Evolutionary conservation across 2,329 filamentous ascomycete species (phyloP), one percentile per base, ranked within the genome.

Genomic region (Stemphylium lycopersici): DNA sequence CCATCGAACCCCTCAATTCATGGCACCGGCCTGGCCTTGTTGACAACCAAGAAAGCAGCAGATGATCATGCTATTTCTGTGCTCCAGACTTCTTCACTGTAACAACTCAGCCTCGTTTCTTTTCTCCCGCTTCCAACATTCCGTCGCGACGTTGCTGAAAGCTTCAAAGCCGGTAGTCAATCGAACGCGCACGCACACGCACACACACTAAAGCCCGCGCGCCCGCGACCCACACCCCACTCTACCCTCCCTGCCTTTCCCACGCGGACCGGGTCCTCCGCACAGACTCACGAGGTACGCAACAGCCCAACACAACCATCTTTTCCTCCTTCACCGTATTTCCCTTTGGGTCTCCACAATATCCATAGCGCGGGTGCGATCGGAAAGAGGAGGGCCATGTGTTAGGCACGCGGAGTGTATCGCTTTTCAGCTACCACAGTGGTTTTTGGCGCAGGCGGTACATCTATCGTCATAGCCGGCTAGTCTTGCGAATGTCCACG

Each of bases 401-500:
- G 13, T 22, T 39, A 18, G 37, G 46, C 55, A 43, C 54, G 45
- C 48, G 61, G 52, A 52, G 4, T 20, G 20, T 50, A 20, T 7
- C 7, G 38, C 26, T 40, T 24, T 53, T 45, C 40, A 29, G 40
- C 41, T 31, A 40, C 22, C 52, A 48, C 43, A 20, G 20, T 20
- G 20, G 34, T 50, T 45, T 53, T 31, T 48, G 56, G 37, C 38
- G 60, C 42, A 55, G 40, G 46, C 40, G 52, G 58, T 54, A 55
- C 55, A 47, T 52, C 59, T 44, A 59, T 58, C 20, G 44, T 61
- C 52, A 59, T 67, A 52, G 58, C 62, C 62, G 63, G 54, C 59
- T 58, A 63, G 63, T 47, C 32, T 63, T 66, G 51, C 39, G 33
- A 50, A 26, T 48, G 51, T 54, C 63, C 65, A 68, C 65, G 65